These are phyloP conservation scores for Phialemonium atrogriseum DNA, from an alignment of 2,329 filamentous ascomycete genomes.

Conservation along the genomic window DNA sequence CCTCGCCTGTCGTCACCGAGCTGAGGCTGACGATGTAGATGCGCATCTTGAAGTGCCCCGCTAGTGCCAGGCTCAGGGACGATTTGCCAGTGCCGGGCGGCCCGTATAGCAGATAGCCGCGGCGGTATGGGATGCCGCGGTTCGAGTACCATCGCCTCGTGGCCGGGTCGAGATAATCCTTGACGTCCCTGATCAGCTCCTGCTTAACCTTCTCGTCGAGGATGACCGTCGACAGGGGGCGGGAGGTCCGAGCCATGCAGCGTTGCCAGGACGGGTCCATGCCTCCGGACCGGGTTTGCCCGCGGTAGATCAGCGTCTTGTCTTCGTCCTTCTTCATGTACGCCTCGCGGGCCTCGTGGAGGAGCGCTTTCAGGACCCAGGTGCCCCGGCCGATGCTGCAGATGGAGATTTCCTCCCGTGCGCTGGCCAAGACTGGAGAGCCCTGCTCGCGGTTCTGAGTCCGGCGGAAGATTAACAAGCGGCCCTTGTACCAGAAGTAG, in stretches of 20 bases:
- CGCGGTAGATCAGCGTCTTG: constrained; percentile 59
- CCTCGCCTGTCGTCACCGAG: constrained; percentile 54
- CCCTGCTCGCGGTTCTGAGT: constrained; percentile 35
- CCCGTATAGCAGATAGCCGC: constrained; percentile 75
- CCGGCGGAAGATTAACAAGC: constrained; percentile 50
- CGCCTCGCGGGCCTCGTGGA: constrained; percentile 46
- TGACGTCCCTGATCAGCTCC: constrained; percentile 50
- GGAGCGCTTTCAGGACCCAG: constrained; percentile 50
- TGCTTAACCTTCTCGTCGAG: constrained; percentile 53
- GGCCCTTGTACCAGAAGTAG: constrained; percentile 58
- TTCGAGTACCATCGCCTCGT: constrained; percentile 74
- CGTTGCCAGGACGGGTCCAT: constrained; percentile 49
- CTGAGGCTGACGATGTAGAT: constrained; percentile 67
- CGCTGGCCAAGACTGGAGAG: constrained; percentile 31
- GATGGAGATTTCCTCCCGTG: constrained; percentile 51
- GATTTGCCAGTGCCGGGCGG: constrained; percentile 77
- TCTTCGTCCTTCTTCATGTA: constrained; percentile 50
- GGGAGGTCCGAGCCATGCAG: constrained; percentile 50
- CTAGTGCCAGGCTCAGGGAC: constrained; percentile 60
- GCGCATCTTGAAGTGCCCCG: constrained; percentile 60
- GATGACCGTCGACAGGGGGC: constrained; percentile 59
- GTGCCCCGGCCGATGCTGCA: constrained; percentile 56
- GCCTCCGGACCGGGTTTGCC: constrained; percentile 31
- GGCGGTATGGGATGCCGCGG: constrained; percentile 75
- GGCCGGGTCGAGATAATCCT: constrained; percentile 53